These are phyloP conservation scores for Lachnellula occidentalis DNA, from an alignment of 2,329 filamentous ascomycete species.

Conservation along the genomic window DNA sequence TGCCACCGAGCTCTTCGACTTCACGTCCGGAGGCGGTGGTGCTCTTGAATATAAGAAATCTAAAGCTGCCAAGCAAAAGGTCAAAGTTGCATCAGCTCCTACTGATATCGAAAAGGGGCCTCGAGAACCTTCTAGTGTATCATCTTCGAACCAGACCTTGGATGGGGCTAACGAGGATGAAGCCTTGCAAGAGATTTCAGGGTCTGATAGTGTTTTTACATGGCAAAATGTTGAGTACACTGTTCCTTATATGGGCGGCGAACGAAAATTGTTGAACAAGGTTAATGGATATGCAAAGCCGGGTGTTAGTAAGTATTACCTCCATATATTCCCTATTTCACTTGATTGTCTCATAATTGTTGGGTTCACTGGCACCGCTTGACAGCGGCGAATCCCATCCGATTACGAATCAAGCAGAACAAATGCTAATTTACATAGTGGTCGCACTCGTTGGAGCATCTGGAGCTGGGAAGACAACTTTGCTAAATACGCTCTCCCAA, in stretches of 20 bases:
- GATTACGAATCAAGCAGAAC: too few relatives aligned
- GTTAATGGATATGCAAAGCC: constrained; percentile 76
- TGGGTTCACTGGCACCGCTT: too few relatives aligned
- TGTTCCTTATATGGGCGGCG: constrained; percentile 61
- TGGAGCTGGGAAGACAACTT: constrained; percentile 77
- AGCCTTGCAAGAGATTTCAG: constrained; percentile 42
- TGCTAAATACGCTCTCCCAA: constrained; percentile 71
- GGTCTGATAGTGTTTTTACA: constrained; percentile 62
- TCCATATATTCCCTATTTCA: background rate
- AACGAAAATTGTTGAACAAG: constrained; percentile 57
- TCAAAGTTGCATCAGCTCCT: constrained; percentile 38
- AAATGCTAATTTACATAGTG: constrained; percentile 38
- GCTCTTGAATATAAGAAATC: constrained; percentile 67
- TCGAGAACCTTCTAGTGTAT: constrained; percentile 26
- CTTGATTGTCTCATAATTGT: too few relatives aligned
- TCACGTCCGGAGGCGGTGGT: constrained; percentile 57
- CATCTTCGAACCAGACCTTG: constrained; percentile 27
- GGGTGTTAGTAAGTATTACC: constrained; percentile 42
- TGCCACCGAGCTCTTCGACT: constrained; percentile 63
- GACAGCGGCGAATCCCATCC: too few relatives aligned
- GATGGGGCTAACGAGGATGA: constrained; percentile 31
- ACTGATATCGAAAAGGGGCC: constrained; percentile 50
- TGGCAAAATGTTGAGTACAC: constrained; percentile 68
- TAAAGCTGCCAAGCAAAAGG: constrained; percentile 51
- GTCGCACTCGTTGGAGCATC: constrained; percentile 77